Conservation (phyloP, 2,329 filamentous ascomycete species). For the Seiridium cupressi region DNA sequence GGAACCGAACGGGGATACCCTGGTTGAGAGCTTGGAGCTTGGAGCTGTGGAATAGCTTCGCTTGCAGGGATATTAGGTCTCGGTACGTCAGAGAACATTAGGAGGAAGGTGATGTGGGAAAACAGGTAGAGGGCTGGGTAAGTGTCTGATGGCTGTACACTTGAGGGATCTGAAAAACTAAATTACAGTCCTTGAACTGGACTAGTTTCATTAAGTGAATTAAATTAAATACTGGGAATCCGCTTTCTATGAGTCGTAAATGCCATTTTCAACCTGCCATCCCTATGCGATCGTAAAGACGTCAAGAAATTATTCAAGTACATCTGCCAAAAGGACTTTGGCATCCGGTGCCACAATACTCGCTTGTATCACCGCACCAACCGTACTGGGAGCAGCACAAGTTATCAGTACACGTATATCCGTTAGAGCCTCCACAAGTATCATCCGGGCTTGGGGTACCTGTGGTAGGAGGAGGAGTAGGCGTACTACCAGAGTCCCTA, state of each 20-base stretch:
- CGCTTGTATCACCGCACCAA: constrained; percentile 7
- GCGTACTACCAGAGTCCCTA: neutral
- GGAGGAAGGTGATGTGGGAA: too few relatives aligned
- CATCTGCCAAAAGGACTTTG: constrained; percentile 8
- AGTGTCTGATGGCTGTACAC: too few relatives aligned
- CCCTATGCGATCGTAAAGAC: neutral
- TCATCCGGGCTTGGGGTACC: constrained; percentile 2
- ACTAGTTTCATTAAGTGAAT: neutral
- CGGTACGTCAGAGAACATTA: too few relatives aligned
- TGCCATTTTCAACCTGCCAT: neutral
- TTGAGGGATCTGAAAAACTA: neutral
- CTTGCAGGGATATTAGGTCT: neutral
- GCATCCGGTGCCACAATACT: constrained; percentile 11
- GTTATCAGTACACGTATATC: constrained; percentile 2
- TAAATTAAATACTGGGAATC: neutral
- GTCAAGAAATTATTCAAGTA: neutral
- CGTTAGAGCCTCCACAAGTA: constrained; percentile 5
- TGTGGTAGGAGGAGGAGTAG: neutral
- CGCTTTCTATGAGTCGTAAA: neutral
- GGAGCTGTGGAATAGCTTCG: neutral
- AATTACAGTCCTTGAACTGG: neutral
- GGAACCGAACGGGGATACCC: too few relatives aligned
- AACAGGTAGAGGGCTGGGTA: too few relatives aligned
- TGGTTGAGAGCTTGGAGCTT: neutral
- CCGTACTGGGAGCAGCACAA: constrained; percentile 10